Conservation (phyloP, 345 rosid genomes). For the Kandelia obovata region DNA sequence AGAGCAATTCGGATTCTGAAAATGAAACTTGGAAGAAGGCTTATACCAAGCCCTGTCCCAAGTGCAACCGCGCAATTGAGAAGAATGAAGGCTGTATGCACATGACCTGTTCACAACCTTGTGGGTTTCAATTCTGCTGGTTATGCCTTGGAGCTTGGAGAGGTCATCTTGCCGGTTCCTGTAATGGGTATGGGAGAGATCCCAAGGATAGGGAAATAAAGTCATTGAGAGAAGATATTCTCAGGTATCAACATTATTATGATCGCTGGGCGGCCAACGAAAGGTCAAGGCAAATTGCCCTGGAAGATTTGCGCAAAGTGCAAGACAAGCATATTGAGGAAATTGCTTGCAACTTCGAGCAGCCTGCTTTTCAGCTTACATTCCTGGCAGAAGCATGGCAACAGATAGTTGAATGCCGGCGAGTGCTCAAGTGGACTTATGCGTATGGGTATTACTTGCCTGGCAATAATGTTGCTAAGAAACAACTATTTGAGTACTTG, state of each 20-base stretch:
- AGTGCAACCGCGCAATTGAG: conserved; percentile 34
- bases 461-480: conserved; percentile 18
- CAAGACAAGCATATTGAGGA: not conserved
- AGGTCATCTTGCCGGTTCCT: not conserved
- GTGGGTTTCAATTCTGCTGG: conserved; percentile 34
- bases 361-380: conserved; percentile 5
- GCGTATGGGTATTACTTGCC: conserved; percentile 34
- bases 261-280: conserved; percentile 38
- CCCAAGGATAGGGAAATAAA: not conserved
- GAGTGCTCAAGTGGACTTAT: conserved; percentile 37
- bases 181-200: not conserved
- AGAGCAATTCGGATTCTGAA: conserved; percentile 29
- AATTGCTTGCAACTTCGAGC: conserved; percentile 1
- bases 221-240: conserved; percentile 4
- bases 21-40: conserved; percentile 27
- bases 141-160: conserved; percentile 21
- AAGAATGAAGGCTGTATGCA: conserved; percentile 32
- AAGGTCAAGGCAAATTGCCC: conserved; percentile 20
- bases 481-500: conserved; percentile 30
- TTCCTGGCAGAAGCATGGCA: conserved; percentile 33
- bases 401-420: conserved; percentile 34
- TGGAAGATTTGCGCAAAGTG: conserved; percentile 4
- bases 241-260: conserved; percentile 28
- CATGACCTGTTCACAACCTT: conserved; percentile 27
- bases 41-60: conserved; percentile 40